phyloP scores from a whole-genome alignment of 306 rosid genomes.

The Coriaria nepalensis region DNA sequence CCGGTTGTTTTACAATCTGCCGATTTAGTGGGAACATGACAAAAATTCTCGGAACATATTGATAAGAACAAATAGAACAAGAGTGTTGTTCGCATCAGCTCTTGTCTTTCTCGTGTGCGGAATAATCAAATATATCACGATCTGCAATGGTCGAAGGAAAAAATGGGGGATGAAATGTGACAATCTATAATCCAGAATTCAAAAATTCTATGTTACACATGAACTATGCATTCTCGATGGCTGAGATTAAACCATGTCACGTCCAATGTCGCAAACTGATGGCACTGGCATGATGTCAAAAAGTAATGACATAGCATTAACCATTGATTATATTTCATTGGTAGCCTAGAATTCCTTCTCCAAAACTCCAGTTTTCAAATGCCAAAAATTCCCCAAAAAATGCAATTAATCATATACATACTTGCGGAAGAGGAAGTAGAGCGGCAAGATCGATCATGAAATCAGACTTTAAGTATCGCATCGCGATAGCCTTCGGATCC shows the following conservation, averaged over 20 bases:
- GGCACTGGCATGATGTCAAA: too few relatives aligned
- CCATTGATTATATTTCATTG: too few relatives aligned
- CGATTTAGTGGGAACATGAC: constrained; percentile 73
- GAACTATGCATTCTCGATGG: too few relatives aligned
- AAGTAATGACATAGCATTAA: too few relatives aligned
- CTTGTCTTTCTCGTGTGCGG: constrained; percentile 36
- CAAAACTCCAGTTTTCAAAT: neutral
- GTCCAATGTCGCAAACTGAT: too few relatives aligned
- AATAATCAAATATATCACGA: constrained; percentile 67
- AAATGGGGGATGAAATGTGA: neutral
- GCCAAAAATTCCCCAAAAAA: too few relatives aligned
- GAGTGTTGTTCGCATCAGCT: constrained; percentile 61
- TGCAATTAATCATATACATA: neutral
- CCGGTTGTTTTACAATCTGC: constrained; percentile 68
- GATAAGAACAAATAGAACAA: constrained; percentile 70
- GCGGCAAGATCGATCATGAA: constrained; percentile 85
- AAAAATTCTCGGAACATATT: constrained; percentile 68
- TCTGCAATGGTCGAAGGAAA: constrained; percentile 25
- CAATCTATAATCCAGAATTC: too few relatives aligned
- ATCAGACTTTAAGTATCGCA: constrained; percentile 59
- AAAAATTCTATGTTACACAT: too few relatives aligned
- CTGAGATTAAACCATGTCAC: too few relatives aligned
- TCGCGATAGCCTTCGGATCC: constrained; percentile 52
- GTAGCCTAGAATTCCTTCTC: neutral
- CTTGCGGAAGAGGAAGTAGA: constrained; percentile 76